These are phyloP conservation scores for Ocimum tenuiflorum DNA, from an alignment of 257 asterid genomes.

Conservation along the genomic window DNA sequence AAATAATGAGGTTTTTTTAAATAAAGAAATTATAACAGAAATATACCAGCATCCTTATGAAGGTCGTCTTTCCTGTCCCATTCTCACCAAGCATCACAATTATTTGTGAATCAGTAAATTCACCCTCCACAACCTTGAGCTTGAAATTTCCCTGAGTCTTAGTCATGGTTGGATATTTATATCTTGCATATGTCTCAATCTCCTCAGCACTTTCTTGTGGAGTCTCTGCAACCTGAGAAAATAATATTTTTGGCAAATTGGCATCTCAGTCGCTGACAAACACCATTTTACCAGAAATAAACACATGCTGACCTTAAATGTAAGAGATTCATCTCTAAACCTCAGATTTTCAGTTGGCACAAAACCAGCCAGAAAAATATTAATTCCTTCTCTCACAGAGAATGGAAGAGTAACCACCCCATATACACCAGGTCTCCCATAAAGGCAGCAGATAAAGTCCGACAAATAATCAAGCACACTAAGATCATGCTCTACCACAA, in stretches of 20 bases:
- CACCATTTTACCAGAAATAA: background rate
- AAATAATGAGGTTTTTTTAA: background rate
- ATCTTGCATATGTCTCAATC: constrained; percentile 79
- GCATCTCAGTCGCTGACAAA: background rate
- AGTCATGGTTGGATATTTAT: constrained; percentile 79
- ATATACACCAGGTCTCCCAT: constrained; percentile 94
- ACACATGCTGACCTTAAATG: constrained; percentile 57
- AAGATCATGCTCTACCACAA: constrained; percentile 94
- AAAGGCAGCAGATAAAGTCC: constrained; percentile 94
- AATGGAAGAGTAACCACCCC: constrained; percentile 98
- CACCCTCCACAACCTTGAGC: constrained; percentile 91
- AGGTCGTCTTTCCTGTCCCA: constrained; percentile 98
- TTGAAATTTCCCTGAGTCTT: constrained; percentile 92
- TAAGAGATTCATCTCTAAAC: constrained; percentile 84
- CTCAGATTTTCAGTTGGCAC: constrained; percentile 94
- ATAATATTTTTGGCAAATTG: constrained; percentile 4
- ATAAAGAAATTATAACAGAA: background rate
- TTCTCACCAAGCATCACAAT: constrained; percentile 99
- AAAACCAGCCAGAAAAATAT: constrained; percentile 89
- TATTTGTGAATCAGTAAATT: constrained; percentile 98
- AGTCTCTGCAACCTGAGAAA: constrained; percentile 80
- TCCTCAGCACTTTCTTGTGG: constrained; percentile 93
- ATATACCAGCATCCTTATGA: constrained; percentile 88
- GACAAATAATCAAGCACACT: constrained; percentile 93
- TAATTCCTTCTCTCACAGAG: constrained; percentile 96